These are phyloP conservation scores for Cardamine chenopodiifolia DNA, from an alignment of 345 rosid genomes.

Conservation along the genomic window DNA sequence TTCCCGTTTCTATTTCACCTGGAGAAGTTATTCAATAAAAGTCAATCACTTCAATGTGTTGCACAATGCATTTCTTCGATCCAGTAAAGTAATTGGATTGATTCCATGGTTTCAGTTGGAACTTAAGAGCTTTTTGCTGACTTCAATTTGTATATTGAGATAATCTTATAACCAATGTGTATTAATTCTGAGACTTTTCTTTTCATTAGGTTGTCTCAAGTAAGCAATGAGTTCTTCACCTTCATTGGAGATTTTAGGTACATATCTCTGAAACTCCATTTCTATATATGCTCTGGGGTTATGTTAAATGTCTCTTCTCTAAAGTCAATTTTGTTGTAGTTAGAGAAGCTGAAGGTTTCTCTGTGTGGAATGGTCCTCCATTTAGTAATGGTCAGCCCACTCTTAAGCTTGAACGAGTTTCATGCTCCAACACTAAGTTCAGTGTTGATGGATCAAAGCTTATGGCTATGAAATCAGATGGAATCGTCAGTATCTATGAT, in stretches of 20 bases:
- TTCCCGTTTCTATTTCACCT: not conserved
- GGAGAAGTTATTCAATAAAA: not conserved
- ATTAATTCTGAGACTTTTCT: not conserved
- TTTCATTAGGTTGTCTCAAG: constrained; percentile 34
- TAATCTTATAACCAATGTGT: not conserved
- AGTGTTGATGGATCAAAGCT: constrained; percentile 78
- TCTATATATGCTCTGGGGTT: not conserved
- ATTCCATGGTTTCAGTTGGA: not conserved
- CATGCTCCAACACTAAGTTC: constrained; percentile 64
- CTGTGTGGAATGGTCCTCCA: constrained; percentile 90
- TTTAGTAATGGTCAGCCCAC: constrained; percentile 62
- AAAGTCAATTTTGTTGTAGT: constrained; percentile 46
- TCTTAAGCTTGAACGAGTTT: constrained; percentile 59
- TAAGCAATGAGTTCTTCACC: constrained; percentile 51
- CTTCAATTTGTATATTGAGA: constrained; percentile 14
- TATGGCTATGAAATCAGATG: constrained; percentile 64
- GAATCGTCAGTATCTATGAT: constrained; percentile 60
- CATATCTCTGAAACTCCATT: constrained; percentile 14
- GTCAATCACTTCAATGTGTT: constrained; percentile 5
- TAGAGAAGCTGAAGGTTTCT: constrained; percentile 74
- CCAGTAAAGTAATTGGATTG: constrained; percentile 15
- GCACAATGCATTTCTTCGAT: not conserved
- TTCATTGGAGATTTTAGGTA: constrained; percentile 78
- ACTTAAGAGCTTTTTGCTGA: constrained; percentile 20
- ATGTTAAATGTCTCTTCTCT: constrained; percentile 7